A percentile compares a stretch with the other conserved stretches of the same genome.
phyloP scores from a whole-genome alignment of 495 filamentous ascomycete species.

The Talaromyces liani region DNA sequence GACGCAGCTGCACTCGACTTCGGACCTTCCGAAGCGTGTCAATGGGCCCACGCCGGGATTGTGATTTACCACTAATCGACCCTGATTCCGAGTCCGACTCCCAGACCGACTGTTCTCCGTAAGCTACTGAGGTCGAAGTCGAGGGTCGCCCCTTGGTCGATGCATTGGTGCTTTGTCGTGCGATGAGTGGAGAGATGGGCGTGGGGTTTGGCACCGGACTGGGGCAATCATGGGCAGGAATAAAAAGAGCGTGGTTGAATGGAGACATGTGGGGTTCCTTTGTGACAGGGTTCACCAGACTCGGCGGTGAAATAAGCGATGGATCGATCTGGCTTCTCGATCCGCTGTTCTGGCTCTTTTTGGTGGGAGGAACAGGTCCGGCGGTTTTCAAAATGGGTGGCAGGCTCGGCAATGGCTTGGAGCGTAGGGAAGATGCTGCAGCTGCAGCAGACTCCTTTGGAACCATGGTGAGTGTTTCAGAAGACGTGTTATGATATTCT shows the following conservation, averaged over 20 bases:
- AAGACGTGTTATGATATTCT: conserved; percentile 18
- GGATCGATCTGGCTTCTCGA: conserved; percentile 29
- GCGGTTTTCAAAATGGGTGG: conserved; percentile 21
- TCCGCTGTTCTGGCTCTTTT: conserved; percentile 24
- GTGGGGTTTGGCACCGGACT: conserved; percentile 35
- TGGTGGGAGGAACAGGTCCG: conserved; percentile 12
- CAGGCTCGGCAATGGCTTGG: conserved; percentile 27
- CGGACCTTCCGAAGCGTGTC: conserved; percentile 42
- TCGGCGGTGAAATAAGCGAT: conserved; percentile 37
- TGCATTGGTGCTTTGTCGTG: conserved; percentile 29
- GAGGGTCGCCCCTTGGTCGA: conserved; percentile 32
- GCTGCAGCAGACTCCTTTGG: conserved; percentile 13
- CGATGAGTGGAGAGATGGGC: conserved; percentile 27
- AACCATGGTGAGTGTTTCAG: conserved; percentile 31
- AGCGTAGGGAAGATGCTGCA: conserved; percentile 20
- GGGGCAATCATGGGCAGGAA: conserved; percentile 33
- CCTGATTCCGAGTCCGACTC: conserved; percentile 40
- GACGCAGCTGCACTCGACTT: conserved; percentile 34
- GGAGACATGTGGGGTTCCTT: conserved; percentile 38
- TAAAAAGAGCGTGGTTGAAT: conserved; percentile 40
- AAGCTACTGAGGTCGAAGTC: conserved; percentile 30
- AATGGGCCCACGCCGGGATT: conserved; percentile 31
- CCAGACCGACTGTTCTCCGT: conserved; percentile 39
- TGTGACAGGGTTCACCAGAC: conserved; percentile 35
- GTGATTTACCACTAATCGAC: conserved; percentile 27